Conservation (phyloP, 2,329 filamentous ascomycete species). For the Fonsecaea monophora region DNA sequence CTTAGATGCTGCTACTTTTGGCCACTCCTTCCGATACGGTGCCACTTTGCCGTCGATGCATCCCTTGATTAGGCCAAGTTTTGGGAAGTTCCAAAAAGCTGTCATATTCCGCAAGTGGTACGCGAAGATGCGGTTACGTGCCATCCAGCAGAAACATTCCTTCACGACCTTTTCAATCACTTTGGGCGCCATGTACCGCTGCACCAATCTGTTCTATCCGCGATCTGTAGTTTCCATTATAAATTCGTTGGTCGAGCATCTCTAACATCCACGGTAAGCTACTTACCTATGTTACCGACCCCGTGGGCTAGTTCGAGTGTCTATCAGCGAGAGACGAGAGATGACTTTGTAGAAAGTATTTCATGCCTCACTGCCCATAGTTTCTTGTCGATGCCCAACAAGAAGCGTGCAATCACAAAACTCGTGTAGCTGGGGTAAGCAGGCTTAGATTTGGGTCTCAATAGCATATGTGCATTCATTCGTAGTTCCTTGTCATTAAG, state of each 20-base stretch:
- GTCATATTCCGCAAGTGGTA: not conserved
- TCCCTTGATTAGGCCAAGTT: too few relatives aligned
- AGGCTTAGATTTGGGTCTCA: not conserved
- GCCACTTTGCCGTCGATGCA: not conserved
- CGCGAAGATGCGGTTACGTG: not conserved
- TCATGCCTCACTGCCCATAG: slow-evolving; percentile 3
- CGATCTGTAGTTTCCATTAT: not conserved
- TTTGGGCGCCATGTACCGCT: not conserved
- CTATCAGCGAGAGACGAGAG: not conserved
- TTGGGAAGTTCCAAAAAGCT: not conserved
- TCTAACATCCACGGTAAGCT: not conserved
- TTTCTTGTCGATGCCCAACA: not conserved
- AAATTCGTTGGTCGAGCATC: not conserved
- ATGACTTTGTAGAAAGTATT: not conserved
- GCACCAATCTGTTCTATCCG: not conserved
- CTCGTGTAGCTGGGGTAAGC: not conserved
- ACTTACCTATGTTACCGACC: not conserved
- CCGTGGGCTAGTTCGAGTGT: not conserved
- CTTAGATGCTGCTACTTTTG: not conserved
- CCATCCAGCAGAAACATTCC: not conserved
- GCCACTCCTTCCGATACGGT: not conserved
- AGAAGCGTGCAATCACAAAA: not conserved
- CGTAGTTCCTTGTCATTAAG: not conserved
- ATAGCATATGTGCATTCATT: not conserved
- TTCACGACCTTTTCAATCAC: not conserved